Evolutionary conservation across 169 alveolate species (phyloP).

Genomic region (Babesia ovis): DNA sequence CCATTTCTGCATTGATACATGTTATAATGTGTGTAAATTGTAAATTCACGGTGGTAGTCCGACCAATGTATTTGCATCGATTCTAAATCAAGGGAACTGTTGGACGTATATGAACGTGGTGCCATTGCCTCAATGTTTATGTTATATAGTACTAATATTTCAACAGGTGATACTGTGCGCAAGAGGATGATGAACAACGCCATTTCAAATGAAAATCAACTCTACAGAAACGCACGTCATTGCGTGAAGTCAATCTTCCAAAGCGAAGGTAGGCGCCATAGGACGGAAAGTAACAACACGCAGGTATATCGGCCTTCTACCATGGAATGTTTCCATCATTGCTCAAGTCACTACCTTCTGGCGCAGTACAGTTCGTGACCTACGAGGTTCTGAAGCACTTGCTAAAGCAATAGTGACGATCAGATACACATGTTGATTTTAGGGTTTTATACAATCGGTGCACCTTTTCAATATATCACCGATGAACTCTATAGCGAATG

Average conservation of each 20-base stretch:
- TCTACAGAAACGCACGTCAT: slow-evolving; percentile 74
- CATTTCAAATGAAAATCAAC: slow-evolving; percentile 74
- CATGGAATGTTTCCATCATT: slow-evolving; percentile 83
- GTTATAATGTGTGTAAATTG: no score
- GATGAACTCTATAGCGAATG: no score
- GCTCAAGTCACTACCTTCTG: slow-evolving; percentile 84
- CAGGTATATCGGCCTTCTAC: slow-evolving; percentile 79
- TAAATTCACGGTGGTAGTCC: no score
- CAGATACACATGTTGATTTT: no score
- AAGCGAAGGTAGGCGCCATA: slow-evolving; percentile 67
- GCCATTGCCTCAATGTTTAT: no score
- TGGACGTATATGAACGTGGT: no score
- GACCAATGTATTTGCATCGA: no score
- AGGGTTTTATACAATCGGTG: no score
- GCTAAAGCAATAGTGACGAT: slow-evolving; percentile 11
- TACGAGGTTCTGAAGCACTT: slow-evolving; percentile 80
- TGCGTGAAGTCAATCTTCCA: slow-evolving; percentile 72
- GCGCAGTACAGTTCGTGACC: slow-evolving; percentile 84
- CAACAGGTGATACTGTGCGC: slow-evolving; percentile 84
- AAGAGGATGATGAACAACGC: slow-evolving; percentile 87
- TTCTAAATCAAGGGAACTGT: no score
- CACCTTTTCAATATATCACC: no score
- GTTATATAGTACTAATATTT: slow-evolving; percentile 13
- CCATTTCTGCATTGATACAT: no score
- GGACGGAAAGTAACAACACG: background rate